Evolutionary conservation across 306 rosid species (phyloP).

Genomic region (Prunus campanulata): DNA sequence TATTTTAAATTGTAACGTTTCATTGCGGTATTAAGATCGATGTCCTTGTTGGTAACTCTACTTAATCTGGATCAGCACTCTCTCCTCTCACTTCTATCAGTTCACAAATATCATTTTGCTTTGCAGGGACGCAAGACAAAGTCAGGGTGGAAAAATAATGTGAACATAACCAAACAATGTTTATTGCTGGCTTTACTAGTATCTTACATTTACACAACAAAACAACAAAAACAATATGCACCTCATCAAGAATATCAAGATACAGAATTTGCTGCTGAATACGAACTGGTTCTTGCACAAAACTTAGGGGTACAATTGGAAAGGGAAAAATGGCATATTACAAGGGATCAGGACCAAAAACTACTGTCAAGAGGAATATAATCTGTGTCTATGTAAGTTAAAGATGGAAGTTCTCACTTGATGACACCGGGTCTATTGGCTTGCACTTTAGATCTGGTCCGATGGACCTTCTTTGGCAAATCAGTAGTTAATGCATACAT

Average conservation of each 20-base stretch:
- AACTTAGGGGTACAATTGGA: neutral
- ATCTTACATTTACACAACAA: neutral
- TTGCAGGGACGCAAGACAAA: neutral
- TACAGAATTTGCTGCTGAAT: neutral
- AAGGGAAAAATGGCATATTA: neutral
- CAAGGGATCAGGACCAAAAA: neutral
- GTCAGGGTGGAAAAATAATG: neutral
- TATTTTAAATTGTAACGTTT: neutral
- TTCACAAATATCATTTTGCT: neutral
- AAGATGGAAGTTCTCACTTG: conserved; percentile 41
- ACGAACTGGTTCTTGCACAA: neutral
- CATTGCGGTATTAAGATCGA: neutral
- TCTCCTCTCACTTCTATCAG: neutral
- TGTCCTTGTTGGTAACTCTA: neutral
- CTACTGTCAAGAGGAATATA: neutral
- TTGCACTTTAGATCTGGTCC: conserved; percentile 49
- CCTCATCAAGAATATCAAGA: neutral
- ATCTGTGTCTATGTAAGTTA: neutral
- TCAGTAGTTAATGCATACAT: conserved; percentile 81
- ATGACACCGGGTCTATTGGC: conserved; percentile 73
- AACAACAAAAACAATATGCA: neutral
- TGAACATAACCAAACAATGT: neutral
- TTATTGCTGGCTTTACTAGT: neutral
- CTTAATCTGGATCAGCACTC: neutral
- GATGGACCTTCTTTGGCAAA: conserved; percentile 55